Evolutionary conservation across 345 rosid species (phyloP).

Genomic region (Euclidium syriacum): DNA sequence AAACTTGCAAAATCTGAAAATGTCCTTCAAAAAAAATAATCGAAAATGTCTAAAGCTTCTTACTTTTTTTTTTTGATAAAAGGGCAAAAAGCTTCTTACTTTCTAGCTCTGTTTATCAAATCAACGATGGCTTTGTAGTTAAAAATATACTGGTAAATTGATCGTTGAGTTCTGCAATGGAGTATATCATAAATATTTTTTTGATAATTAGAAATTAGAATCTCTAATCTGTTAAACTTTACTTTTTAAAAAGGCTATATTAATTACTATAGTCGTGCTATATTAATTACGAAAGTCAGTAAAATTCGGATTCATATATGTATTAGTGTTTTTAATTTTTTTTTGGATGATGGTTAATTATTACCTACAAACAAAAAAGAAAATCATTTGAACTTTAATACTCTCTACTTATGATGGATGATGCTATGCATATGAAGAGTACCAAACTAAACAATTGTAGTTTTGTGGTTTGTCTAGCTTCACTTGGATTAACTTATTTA

Average conservation of each 20-base stretch:
- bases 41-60: no score
- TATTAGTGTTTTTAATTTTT: background rate
- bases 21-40: no score
- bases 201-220: no score
- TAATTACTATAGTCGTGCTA: background rate
- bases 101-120: no score
- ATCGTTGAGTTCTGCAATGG: background rate
- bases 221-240: no score
- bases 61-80: no score
- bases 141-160: no score
- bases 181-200: background rate
- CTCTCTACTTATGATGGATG: background rate
- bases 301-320: background rate
- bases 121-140: no score
- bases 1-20: no score
- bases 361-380: background rate
- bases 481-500: conserved; percentile 3
- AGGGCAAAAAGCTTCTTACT: no score
- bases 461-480: conserved; percentile 8
- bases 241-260: no score
- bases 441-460: conserved; percentile 8
- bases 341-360: background rate
- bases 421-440: background rate
- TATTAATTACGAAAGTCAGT: background rate
- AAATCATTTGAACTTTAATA: background rate